A percentile compares a stretch with the other conserved stretches of the same genome.
Conservation (phyloP, 2,329 filamentous ascomycete species). For the Herpomyces periplanetae region DNA sequence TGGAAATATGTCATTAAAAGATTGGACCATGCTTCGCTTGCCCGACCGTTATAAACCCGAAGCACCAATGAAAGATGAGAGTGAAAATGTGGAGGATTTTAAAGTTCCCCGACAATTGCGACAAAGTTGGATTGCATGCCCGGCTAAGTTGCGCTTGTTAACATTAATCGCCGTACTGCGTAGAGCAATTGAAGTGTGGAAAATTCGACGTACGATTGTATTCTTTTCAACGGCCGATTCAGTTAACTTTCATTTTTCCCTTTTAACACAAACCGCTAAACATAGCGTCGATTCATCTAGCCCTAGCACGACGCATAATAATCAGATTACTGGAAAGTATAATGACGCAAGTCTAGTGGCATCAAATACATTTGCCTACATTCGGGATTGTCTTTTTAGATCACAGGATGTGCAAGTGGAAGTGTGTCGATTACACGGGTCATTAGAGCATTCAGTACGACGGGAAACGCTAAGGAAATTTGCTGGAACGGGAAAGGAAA, state of each 20-base stretch:
- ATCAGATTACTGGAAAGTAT: slow-evolving; percentile 5
- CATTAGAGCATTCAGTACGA: slow-evolving; percentile 46
- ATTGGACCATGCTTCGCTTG: slow-evolving; percentile 56
- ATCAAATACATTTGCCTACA: no score
- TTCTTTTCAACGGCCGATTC: slow-evolving; percentile 92
- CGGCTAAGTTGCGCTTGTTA: slow-evolving; percentile 60
- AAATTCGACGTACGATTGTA: slow-evolving; percentile 68
- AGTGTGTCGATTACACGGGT: slow-evolving; percentile 91
- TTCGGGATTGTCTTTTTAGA: no score
- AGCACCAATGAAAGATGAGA: slow-evolving; percentile 11
- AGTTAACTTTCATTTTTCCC: slow-evolving; percentile 76
- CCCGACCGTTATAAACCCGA: slow-evolving; percentile 18
- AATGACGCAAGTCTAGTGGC: no score
- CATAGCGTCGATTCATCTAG: no score
- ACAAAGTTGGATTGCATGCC: slow-evolving; percentile 53
- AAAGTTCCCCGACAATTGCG: slow-evolving; percentile 67
- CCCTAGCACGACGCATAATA: slow-evolving; percentile 5
- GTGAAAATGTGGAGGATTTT: slow-evolving; percentile 16
- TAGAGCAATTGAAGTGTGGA: slow-evolving; percentile 64
- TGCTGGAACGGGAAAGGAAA: slow-evolving; percentile 26
- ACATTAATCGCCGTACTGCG: slow-evolving; percentile 51
- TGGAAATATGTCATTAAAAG: slow-evolving; percentile 72
- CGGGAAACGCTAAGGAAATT: slow-evolving; percentile 56
- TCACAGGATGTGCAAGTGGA: no score
- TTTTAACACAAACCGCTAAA: slow-evolving; percentile 17